Percentiles rank a stretch among this genome's conserved stretches.
phyloP scores from a whole-genome alignment of 169 alveolate genomes.

The Plasmodium ovale region DNA sequence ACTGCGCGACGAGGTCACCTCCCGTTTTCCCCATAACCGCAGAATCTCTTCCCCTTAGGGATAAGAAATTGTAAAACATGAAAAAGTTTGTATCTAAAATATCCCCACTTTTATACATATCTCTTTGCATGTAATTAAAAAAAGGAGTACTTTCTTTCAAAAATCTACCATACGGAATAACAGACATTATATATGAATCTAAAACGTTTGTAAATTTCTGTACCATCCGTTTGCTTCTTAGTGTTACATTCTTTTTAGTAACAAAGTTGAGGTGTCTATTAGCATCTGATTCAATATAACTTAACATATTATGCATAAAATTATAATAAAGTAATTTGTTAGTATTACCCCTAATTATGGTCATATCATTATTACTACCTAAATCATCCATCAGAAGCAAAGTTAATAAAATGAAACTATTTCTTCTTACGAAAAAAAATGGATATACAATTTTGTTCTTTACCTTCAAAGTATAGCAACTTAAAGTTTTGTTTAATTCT shows the following conservation, averaged over 20 bases:
- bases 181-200: slow-evolving; percentile 14
- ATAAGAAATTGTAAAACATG: slow-evolving; percentile 34
- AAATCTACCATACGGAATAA: slow-evolving; percentile 33
- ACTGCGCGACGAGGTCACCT: not conserved
- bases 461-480: slow-evolving; percentile 1
- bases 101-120: slow-evolving; percentile 45
- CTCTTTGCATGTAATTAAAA: slow-evolving; percentile 16
- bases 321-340: slow-evolving; percentile 45
- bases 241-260: not conserved
- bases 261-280: not conserved
- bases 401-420: not conserved
- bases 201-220: slow-evolving; percentile 8
- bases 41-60: slow-evolving; percentile 6
- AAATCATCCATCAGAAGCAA: slow-evolving; percentile 23
- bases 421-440: not conserved
- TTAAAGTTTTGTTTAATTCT: slow-evolving; percentile 25
- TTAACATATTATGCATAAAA: slow-evolving; percentile 26
- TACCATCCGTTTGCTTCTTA: not conserved
- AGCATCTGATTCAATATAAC: slow-evolving; percentile 9
- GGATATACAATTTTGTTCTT: slow-evolving; percentile 41
- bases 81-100: slow-evolving; percentile 16
- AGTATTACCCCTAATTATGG: not conserved
- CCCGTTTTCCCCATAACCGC: not conserved
- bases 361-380: not conserved
- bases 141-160: not conserved